Evolutionary conservation across 164 flowering plant genomes (phyloP), one percentile per base, ranked within the genome.

Genomic region (Umbilicus rupestris): DNA sequence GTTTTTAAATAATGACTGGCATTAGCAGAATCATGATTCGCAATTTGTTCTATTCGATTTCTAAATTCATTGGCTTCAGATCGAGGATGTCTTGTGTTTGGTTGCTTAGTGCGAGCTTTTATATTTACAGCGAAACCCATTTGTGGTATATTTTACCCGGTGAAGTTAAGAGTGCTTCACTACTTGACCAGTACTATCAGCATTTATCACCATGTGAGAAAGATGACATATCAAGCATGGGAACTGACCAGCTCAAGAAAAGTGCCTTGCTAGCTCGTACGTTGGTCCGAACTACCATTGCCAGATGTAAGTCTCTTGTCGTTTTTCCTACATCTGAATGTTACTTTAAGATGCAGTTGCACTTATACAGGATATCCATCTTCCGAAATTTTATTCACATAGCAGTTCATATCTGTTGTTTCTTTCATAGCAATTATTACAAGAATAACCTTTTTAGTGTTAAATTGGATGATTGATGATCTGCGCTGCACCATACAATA

Each of bases 241-340:
- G 66, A 11, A 88, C 82, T 30, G 85, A 83, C 16, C 73, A 80
- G 64, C 82, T 82, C 55, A 78, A 73, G 72, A 91, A 89, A 70
- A 78, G 83, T 35, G 88, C 96, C 17, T 30, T 91, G 66, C 78
- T 94, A 20, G 87, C 98, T 28, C 98, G 97, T 50, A 80, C 85
- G 9, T 68, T 94, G 76, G 89, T 87, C 73, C 93, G 97, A 64
- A 85, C 97, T 46, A 91, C 98, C 50, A 83, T 94, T 71, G 81
- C 96, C 16, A 87, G 90, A 94, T 94, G 97, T 89, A 81, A 39
- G 76, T 55, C 15, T 14, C 33, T 12, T 3, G 17, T 11, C 33
- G 28, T 55, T 14, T 55, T 7, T 8, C 10, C 26, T 20, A 49
- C 55, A 22, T 0, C 26, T 49, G 28, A 49, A 49, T 41, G 0